Evolutionary conservation across 108 stramenopile species (phyloP), one percentile per base, ranked within the genome.

Genomic region (Cyclotella sp.): DNA sequence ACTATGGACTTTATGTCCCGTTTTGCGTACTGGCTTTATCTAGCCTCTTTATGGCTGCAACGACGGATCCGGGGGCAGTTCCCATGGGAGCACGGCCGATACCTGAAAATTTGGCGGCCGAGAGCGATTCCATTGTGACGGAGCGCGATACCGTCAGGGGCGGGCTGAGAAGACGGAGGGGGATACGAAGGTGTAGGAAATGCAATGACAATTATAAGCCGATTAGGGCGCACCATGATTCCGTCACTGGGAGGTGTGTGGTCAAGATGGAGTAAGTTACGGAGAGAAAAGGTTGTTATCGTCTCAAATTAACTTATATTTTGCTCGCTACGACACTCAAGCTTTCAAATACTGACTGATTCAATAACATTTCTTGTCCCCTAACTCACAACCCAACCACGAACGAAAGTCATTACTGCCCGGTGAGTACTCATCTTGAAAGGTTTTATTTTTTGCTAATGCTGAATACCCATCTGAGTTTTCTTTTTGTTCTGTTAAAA

Each of bases 161-260:
- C 24, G 72, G 83, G 6, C 52, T 82, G 19, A 43, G 72, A 27
- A 81, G 84, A 27, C 58, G 73, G 60, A 69, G 90, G 60, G 86
- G 88, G 7, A 46, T 91, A 11, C 83, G 90, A 72, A 62, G 91
- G 44, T 95, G 92, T 70, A 82, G 85, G 41, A 90, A 93, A 58
- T 92, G 94, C 75, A 82, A 87, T 61, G 90, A 90, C 70, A 92
- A 91, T 70, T 92, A 79, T 76, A 95, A 95, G 76, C 92, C 95
- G 14, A 66, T 73, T 3, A 75, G 95, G 40, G 92, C 95, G 19
- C 95, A 95, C 78, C 95, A 95, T 78, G 95, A 95, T 72, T 84
- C 82, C 10, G 95, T 95, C 21, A 95, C 95, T 1, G 92, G 92
- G 11, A 85, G 95, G 54, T 95, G 94, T 76, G 82, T 95, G 59